Conservation (phyloP, 2,329 filamentous ascomycete species). For the Xylaria sp. region DNA sequence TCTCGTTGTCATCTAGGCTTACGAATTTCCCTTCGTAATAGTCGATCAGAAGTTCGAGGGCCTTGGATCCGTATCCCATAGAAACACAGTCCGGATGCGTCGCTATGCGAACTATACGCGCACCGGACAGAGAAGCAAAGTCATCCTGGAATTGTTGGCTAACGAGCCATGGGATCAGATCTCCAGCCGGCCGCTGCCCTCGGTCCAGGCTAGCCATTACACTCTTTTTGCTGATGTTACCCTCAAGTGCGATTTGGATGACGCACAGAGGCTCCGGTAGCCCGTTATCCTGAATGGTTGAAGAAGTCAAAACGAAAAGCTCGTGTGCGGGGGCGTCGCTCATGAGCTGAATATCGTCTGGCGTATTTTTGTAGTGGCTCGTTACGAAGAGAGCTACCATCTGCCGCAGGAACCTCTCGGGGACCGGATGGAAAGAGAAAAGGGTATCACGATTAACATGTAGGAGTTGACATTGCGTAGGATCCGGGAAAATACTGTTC, state of each 20-base stretch:
- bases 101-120: constrained; percentile 89
- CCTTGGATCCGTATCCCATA: constrained; percentile 93
- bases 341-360: constrained; percentile 98
- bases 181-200: constrained; percentile 85
- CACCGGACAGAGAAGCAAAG: constrained; percentile 90
- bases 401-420: constrained; percentile 94
- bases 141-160: constrained; percentile 98
- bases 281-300: constrained; percentile 74
- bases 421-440: constrained; percentile 96
- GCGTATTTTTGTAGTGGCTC: constrained; percentile 95
- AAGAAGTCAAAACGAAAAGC: constrained; percentile 89
- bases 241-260: constrained; percentile 91
- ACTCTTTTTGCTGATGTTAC: constrained; percentile 90
- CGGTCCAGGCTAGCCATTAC: constrained; percentile 87
- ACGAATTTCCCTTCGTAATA: constrained; percentile 96
- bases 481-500: constrained; percentile 78
- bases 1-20: constrained; percentile 70
- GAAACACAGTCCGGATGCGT: constrained; percentile 91
- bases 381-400: constrained; percentile 98
- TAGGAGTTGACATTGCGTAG: constrained; percentile 86
- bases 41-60: constrained; percentile 82
- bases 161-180: constrained; percentile 96
- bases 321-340: constrained; percentile 97
- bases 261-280: constrained; percentile 94
- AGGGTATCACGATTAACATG: constrained; percentile 96